These are phyloP conservation scores for Mrakia gelida DNA, from an alignment of 768 basidiomycete genomes.

Conservation along the genomic window DNA sequence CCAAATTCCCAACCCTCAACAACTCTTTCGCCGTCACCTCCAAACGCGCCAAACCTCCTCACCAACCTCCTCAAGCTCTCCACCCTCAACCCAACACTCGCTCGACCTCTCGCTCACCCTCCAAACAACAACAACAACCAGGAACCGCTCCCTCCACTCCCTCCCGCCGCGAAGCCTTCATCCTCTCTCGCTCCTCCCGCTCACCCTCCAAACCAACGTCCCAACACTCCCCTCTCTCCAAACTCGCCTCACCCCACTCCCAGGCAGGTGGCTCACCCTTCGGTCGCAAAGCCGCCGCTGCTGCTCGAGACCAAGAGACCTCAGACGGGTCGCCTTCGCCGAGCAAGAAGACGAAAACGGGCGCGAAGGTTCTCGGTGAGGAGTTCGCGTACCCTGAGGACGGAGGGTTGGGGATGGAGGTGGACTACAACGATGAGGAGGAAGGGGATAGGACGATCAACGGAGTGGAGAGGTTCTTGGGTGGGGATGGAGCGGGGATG, in stretches of 20 bases:
- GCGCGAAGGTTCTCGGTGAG: neutral
- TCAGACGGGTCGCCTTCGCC: neutral
- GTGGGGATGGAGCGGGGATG: neutral
- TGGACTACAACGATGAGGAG: neutral
- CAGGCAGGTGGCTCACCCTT: neutral
- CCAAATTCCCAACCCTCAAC: conserved; percentile 17
- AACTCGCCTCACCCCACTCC: neutral
- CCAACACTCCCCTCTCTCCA: neutral
- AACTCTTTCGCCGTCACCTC: conserved; percentile 19
- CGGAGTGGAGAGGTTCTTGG: too few relatives aligned
- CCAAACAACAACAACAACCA: neutral
- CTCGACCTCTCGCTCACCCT: neutral
- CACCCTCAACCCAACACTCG: neutral
- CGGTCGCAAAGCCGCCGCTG: neutral
- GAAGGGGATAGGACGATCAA: neutral
- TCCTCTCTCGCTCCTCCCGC: neutral
- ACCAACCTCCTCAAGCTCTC: neutral
- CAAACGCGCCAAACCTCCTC: neutral
- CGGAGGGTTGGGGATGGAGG: conserved; percentile 8
- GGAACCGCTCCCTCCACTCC: neutral
- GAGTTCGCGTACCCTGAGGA: neutral
- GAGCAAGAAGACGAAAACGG: neutral
- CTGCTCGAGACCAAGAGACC: neutral
- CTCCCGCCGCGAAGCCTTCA: neutral
- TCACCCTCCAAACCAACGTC: neutral